phyloP scores from a whole-genome alignment of 179 eudicot genomes.

The Beta macrorhiza region DNA sequence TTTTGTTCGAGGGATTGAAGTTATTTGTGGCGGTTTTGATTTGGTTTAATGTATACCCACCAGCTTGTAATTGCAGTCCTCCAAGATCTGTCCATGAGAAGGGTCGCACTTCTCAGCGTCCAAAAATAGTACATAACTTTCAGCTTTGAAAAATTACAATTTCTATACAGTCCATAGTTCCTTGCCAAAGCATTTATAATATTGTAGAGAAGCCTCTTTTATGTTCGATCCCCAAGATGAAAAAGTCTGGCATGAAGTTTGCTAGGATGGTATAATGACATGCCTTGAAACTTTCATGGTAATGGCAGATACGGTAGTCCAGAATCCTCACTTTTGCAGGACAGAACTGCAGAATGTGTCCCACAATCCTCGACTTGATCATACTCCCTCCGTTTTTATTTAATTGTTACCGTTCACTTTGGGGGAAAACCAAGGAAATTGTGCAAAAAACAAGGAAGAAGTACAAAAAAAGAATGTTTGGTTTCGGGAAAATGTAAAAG shows the following conservation, averaged over 20 bases:
- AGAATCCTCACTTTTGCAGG: neutral
- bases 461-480: too few relatives aligned
- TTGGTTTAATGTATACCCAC: conserved; percentile 51
- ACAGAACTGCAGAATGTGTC: neutral
- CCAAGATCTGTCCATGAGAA: conserved; percentile 25
- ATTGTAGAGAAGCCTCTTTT: neutral
- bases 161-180: neutral
- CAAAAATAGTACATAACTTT: neutral
- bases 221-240: neutral
- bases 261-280: neutral
- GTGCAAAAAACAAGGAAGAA: too few relatives aligned
- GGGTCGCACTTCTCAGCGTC: neutral
- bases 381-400: too few relatives aligned
- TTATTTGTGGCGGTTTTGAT: conserved; percentile 66
- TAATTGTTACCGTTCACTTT: too few relatives aligned
- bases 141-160: neutral
- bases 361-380: neutral
- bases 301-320: neutral
- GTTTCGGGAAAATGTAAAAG: too few relatives aligned
- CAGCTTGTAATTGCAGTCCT: conserved; percentile 29
- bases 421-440: too few relatives aligned
- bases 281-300: neutral
- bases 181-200: neutral
- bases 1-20: conserved; percentile 57
- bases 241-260: neutral